A percentile compares a stretch with the other conserved stretches of the same genome.
Evolutionary conservation across 2,329 filamentous ascomycete species (phyloP).

Genomic region (Rhynchosporium secalis): DNA sequence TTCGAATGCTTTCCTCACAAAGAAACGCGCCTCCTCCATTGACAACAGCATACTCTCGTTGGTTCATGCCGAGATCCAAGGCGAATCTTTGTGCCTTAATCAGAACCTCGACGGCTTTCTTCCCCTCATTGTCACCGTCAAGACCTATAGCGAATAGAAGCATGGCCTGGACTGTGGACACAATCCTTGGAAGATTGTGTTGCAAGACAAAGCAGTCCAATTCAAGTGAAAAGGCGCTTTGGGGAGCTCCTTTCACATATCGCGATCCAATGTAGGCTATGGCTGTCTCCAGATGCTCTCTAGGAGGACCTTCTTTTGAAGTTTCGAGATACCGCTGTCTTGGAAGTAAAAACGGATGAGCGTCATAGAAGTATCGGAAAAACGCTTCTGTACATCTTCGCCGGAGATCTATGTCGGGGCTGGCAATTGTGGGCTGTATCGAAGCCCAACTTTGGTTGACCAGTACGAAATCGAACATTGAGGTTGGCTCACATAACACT

Average conservation of each 20-base stretch:
- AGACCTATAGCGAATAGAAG: conserved; percentile 74
- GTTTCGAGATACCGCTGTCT: conserved; percentile 25
- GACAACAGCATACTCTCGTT: conserved; percentile 61
- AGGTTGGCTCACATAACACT: background rate
- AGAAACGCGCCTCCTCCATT: conserved; percentile 65
- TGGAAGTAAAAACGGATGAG: conserved; percentile 31
- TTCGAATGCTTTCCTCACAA: conserved; percentile 76
- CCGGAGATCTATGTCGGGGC: conserved; percentile 22
- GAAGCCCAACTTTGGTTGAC: conserved; percentile 5
- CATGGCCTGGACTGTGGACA: conserved; percentile 72
- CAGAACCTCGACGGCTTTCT: conserved; percentile 66
- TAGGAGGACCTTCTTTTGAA: conserved; percentile 19
- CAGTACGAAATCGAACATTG: background rate
- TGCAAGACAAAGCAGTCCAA: conserved; percentile 23
- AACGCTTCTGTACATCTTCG: conserved; percentile 31
- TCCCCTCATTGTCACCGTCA: conserved; percentile 72
- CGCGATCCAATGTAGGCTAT: conserved; percentile 28
- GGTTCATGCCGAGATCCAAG: conserved; percentile 74
- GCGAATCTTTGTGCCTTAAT: conserved; percentile 67
- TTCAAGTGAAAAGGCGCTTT: conserved; percentile 20
- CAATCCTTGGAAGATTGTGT: conserved; percentile 23
- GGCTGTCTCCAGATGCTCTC: conserved; percentile 25
- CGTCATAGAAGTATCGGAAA: conserved; percentile 28
- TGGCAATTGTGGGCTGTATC: background rate
- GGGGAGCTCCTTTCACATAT: conserved; percentile 21